Evolutionary conservation across 495 filamentous ascomycete species (phyloP).

Genomic region (Penicillium chermesinum): DNA sequence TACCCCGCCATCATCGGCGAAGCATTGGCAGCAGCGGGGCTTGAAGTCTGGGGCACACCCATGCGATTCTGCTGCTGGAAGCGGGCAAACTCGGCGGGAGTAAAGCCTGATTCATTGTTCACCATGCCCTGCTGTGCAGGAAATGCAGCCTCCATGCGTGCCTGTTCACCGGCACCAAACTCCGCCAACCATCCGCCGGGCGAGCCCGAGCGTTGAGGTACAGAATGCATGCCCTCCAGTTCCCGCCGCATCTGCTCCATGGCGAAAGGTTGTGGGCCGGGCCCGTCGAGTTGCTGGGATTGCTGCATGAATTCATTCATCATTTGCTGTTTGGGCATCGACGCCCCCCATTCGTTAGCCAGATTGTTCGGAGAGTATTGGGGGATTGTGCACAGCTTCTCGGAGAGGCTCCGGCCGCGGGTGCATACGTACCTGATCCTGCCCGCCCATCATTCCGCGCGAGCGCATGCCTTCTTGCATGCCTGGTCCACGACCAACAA

Average conservation of each 20-base stretch:
- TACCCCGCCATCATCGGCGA: conserved; percentile 50
- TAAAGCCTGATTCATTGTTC: conserved; percentile 57
- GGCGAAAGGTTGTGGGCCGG: conserved; percentile 52
- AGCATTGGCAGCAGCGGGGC: conserved; percentile 42
- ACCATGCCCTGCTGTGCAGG: conserved; percentile 44
- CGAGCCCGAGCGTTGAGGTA: conserved; percentile 51
- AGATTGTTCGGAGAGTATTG: neutral
- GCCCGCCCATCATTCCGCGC: conserved; percentile 51
- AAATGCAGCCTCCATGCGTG: conserved; percentile 77
- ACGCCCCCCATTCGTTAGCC: too few species aligned
- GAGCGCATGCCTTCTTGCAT: conserved; percentile 63
- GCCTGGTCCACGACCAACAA: conserved; percentile 65
- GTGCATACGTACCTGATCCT: conserved; percentile 50
- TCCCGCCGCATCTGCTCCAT: conserved; percentile 68
- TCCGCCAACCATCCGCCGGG: conserved; percentile 62
- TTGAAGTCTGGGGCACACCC: conserved; percentile 51
- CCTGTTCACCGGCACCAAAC: conserved; percentile 62
- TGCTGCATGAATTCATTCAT: conserved; percentile 91
- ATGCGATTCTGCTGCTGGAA: conserved; percentile 68
- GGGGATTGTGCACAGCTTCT: neutral
- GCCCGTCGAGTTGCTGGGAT: conserved; percentile 50
- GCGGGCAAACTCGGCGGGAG: conserved; percentile 76
- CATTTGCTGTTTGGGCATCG: conserved; percentile 60
- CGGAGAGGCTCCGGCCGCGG: neutral
- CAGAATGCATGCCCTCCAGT: conserved; percentile 55